phyloP scores from a whole-genome alignment of 768 basidiomycete genomes.

The Tylopilus rubrobrunneus region DNA sequence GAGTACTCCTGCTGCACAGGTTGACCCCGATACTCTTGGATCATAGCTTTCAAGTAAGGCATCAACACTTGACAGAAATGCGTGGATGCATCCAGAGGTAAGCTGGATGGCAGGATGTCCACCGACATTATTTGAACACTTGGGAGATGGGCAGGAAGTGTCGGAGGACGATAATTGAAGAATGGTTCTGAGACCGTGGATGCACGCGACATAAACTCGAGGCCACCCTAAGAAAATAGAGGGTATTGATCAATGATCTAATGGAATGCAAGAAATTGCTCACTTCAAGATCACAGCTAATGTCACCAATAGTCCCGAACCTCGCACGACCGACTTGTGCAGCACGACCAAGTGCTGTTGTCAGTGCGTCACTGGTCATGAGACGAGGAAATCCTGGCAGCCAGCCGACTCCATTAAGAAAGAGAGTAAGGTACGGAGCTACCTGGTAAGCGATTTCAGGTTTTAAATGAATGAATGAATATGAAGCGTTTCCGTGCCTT shows the following conservation, averaged over 20 bases:
- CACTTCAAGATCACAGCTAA: slow-evolving; percentile 85
- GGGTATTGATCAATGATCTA: not conserved
- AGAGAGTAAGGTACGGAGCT: slow-evolving; percentile 79
- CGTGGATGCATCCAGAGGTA: slow-evolving; percentile 76
- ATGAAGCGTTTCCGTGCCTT: slow-evolving; percentile 41
- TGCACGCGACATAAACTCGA: slow-evolving; percentile 74
- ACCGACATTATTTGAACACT: slow-evolving; percentile 81
- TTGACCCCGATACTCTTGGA: slow-evolving; percentile 38
- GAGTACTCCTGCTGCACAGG: slow-evolving; percentile 25
- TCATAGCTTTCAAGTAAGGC: slow-evolving; percentile 63
- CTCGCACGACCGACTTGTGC: slow-evolving; percentile 49
- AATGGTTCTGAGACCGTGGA: slow-evolving; percentile 79
- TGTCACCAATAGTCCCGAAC: slow-evolving; percentile 76
- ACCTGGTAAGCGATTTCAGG: slow-evolving; percentile 42
- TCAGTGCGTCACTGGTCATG: slow-evolving; percentile 65
- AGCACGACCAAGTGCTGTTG: slow-evolving; percentile 45
- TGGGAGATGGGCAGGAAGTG: slow-evolving; percentile 44
- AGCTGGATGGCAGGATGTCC: slow-evolving; percentile 84
- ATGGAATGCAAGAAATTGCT: slow-evolving; percentile 4
- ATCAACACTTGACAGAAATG: slow-evolving; percentile 67
- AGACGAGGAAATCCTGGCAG: slow-evolving; percentile 70
- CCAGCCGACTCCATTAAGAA: slow-evolving; percentile 90
- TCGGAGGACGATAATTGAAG: slow-evolving; percentile 47
- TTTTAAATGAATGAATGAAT: not conserved
- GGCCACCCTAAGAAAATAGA: slow-evolving; percentile 56